phyloP scores from a whole-genome alignment of 2,329 filamentous ascomycete genomes.

The Aspergillus sp. region DNA sequence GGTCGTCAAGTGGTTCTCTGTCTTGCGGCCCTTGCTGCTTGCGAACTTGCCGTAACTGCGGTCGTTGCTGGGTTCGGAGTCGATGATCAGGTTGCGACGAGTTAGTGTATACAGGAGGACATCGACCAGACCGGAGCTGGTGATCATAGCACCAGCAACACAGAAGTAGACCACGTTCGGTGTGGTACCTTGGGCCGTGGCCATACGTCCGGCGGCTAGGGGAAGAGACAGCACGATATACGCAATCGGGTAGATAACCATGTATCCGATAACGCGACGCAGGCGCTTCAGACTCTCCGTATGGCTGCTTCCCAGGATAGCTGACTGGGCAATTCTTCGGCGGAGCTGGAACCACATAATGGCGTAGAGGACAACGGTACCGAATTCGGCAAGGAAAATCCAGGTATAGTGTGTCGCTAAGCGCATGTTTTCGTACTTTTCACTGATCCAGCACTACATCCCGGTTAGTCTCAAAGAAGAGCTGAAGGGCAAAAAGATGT shows the following conservation, averaged over 20 bases:
- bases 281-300: conserved; percentile 33
- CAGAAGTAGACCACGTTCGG: conserved; percentile 41
- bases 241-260: conserved; percentile 42
- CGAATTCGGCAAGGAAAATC: conserved; percentile 50
- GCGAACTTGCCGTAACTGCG: conserved; percentile 27
- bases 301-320: conserved; percentile 30
- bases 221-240: conserved; percentile 61
- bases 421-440: conserved; percentile 37
- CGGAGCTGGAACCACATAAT: conserved; percentile 45
- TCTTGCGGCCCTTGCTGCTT: conserved; percentile 20
- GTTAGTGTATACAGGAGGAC: conserved; percentile 54
- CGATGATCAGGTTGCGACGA: conserved; percentile 48
- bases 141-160: conserved; percentile 50
- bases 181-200: conserved; percentile 27
- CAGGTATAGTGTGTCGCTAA: conserved; percentile 49
- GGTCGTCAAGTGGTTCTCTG: conserved; percentile 26
- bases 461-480: conserved; percentile 2
- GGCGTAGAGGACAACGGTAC: conserved; percentile 44
- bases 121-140: conserved; percentile 54
- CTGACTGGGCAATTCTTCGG: conserved; percentile 35
- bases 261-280: conserved; percentile 40
- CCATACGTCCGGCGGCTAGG: conserved; percentile 46
- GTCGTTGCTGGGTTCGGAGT: conserved; percentile 40
- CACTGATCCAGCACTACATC: conserved; percentile 29
- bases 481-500: no score